phyloP scores from a whole-genome alignment of 176 grass and related monocot species.

The Tuctoria greenei region DNA sequence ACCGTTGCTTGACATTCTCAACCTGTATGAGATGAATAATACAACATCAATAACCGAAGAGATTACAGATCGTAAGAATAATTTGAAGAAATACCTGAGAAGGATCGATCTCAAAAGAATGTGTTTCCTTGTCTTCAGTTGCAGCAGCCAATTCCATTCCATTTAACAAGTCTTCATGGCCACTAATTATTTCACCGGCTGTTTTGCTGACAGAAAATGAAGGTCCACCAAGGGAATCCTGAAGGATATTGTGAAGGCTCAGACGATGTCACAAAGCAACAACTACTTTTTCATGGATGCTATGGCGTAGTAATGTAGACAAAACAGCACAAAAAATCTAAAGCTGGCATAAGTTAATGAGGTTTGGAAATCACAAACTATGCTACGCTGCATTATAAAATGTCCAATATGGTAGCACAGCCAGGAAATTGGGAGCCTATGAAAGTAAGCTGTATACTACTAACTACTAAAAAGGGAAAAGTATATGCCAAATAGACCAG shows the following conservation, averaged over 20 bases:
- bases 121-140: conserved; percentile 86
- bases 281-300: background rate
- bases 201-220: conserved; percentile 75
- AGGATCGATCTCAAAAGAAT: conserved; percentile 88
- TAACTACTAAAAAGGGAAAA: background rate
- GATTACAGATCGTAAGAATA: background rate
- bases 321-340: conserved; percentile 14
- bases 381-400: background rate
- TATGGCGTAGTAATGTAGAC: background rate
- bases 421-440: background rate
- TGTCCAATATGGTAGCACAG: background rate
- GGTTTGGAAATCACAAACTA: background rate
- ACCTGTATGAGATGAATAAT: conserved; percentile 49
- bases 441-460: background rate
- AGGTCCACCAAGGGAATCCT: conserved; percentile 64
- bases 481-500: background rate
- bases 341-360: background rate
- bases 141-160: conserved; percentile 77
- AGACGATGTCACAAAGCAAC: conserved; percentile 4
- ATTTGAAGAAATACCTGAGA: conserved; percentile 53
- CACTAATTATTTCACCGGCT: conserved; percentile 51
- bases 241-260: conserved; percentile 25
- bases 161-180: conserved; percentile 77
- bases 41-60: conserved; percentile 5
- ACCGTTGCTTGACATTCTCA: conserved; percentile 85